phyloP scores from a whole-genome alignment of 2,329 filamentous ascomycete species.

The Pestalotiopsis sp. region DNA sequence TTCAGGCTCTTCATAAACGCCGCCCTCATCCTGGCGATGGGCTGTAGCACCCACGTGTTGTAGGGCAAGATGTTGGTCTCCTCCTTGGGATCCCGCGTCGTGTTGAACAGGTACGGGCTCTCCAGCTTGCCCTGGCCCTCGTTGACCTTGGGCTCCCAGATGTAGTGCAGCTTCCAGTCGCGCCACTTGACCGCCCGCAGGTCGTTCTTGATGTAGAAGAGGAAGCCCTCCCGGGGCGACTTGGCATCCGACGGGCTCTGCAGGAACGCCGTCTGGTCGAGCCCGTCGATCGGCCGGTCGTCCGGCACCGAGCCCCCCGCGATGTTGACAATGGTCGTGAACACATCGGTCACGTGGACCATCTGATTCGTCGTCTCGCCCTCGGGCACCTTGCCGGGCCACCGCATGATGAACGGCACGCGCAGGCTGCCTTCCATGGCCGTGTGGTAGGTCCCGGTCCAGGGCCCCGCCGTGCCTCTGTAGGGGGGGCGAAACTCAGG shows the following conservation, averaged over 20 bases:
- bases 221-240: slow-evolving; percentile 25
- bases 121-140: not conserved
- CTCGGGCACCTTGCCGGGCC: slow-evolving; percentile 30
- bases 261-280: slow-evolving; percentile 30
- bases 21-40: not conserved
- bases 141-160: slow-evolving; percentile 37
- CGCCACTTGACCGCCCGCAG: slow-evolving; percentile 34
- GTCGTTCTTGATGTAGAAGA: slow-evolving; percentile 36
- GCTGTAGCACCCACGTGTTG: not conserved
- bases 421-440: slow-evolving; percentile 36
- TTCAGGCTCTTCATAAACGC: not conserved
- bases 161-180: slow-evolving; percentile 34
- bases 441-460: slow-evolving; percentile 35
- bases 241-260: slow-evolving; percentile 17
- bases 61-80: not conserved
- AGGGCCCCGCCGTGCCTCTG: slow-evolving; percentile 32
- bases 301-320: slow-evolving; percentile 18
- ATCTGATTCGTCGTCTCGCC: slow-evolving; percentile 28
- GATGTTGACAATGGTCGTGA: slow-evolving; percentile 30
- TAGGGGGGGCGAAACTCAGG: slow-evolving; percentile 34
- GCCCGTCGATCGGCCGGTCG: slow-evolving; percentile 31
- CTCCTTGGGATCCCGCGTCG: not conserved
- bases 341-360: slow-evolving; percentile 34
- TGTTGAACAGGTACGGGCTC: not conserved
- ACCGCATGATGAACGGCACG: slow-evolving; percentile 35